Evolutionary conservation across 169 alveolate genomes (phyloP).

Genomic region (Plasmodium gaboni): DNA sequence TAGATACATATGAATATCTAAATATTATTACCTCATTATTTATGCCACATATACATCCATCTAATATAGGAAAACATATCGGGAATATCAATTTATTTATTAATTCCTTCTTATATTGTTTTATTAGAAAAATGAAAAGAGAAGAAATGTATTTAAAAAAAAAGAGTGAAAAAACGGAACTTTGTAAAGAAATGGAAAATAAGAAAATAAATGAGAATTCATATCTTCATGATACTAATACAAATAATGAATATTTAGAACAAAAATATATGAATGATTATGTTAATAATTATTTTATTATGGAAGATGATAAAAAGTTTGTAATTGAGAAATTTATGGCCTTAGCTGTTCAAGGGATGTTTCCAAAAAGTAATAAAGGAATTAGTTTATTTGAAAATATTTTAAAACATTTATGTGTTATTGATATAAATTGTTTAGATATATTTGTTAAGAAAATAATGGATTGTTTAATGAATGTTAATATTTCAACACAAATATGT

Average conservation of each 20-base stretch:
- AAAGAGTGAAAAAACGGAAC: background rate
- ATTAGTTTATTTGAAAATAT: conserved; percentile 67
- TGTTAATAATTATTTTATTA: conserved; percentile 44
- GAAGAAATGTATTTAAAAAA: conserved; percentile 32
- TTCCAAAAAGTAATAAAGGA: conserved; percentile 63
- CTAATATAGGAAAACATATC: conserved; percentile 65
- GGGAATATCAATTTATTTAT: conserved; percentile 63
- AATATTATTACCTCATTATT: conserved; percentile 61
- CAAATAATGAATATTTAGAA: background rate
- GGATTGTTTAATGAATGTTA: conserved; percentile 54
- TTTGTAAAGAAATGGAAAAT: background rate
- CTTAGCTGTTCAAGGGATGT: conserved; percentile 69
- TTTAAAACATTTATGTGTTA: conserved; percentile 53
- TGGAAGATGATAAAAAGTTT: conserved; percentile 50
- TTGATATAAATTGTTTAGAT: conserved; percentile 67
- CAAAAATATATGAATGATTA: conserved; percentile 2
- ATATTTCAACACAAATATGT: conserved; percentile 65
- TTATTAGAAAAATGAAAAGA: conserved; percentile 67
- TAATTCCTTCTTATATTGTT: conserved; percentile 47
- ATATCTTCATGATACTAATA: background rate
- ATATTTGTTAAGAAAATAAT: conserved; percentile 50
- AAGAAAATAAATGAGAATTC: background rate
- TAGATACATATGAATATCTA: conserved; percentile 42
- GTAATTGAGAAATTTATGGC: conserved; percentile 48
- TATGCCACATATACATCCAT: conserved; percentile 74